phyloP scores from a whole-genome alignment of 768 basidiomycete genomes.

The Rhizopogon salebrosus region DNA sequence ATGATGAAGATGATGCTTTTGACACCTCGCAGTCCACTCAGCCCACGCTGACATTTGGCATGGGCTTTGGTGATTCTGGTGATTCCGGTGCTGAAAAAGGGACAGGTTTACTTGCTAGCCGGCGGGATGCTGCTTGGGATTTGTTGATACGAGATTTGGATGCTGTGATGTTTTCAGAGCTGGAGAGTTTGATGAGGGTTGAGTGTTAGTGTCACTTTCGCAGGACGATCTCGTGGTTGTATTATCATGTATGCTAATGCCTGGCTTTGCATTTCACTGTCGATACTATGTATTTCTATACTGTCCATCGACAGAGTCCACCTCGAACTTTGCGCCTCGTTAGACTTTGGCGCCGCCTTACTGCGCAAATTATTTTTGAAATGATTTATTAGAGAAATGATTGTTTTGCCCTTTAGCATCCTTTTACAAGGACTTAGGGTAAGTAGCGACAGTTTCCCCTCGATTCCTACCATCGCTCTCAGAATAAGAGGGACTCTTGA shows the following conservation, averaged over 20 bases:
- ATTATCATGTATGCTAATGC: conserved; percentile 4
- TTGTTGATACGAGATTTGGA: conserved; percentile 74
- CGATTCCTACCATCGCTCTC: not conserved
- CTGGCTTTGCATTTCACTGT: not conserved
- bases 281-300: not conserved
- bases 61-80: conserved; percentile 75
- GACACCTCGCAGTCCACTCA: conserved; percentile 56
- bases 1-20: conserved; percentile 70
- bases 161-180: conserved; percentile 66
- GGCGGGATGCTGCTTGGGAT: conserved; percentile 68
- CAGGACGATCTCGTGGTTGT: conserved; percentile 2
- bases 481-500: not conserved
- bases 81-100: conserved; percentile 66
- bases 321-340: too few species aligned
- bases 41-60: conserved; percentile 73
- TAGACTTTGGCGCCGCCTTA: too few species aligned
- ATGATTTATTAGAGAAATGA: not conserved
- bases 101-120: conserved; percentile 67
- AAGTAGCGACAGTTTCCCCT: too few species aligned
- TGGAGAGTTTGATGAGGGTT: conserved; percentile 74
- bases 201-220: conserved; percentile 31
- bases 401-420: not conserved
- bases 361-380: conserved; percentile 1
- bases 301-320: not conserved
- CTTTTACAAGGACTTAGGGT: not conserved